A percentile compares a stretch with the other conserved stretches of the same genome.
Conservation (phyloP, 2,329 filamentous ascomycete species). For the Claviceps monticola region DNA sequence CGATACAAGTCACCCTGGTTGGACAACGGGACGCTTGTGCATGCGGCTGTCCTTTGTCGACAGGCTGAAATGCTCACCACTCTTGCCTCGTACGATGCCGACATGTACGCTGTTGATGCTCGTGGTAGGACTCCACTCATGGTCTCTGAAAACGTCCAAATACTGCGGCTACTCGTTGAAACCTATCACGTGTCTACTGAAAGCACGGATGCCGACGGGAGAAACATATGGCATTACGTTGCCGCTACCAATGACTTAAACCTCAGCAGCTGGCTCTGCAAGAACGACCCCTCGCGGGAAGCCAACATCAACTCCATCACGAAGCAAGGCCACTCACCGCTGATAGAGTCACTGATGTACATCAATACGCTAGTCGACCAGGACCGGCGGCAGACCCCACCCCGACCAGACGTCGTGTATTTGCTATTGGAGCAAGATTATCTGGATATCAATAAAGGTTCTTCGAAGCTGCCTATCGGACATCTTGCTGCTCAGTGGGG, state of each 20-base stretch:
- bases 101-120: conserved; percentile 15
- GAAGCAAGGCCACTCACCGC: conserved; percentile 15
- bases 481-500: conserved; percentile 15
- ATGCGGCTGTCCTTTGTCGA: conserved; percentile 15
- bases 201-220: conserved; percentile 16
- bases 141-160: conserved; percentile 14
- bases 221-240: conserved; percentile 25
- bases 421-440: conserved; percentile 9
- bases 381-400: not conserved
- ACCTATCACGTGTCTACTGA: conserved; percentile 15
- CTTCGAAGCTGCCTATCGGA: conserved; percentile 5
- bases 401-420: conserved; percentile 7
- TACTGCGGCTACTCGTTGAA: conserved; percentile 15
- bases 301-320: conserved; percentile 14
- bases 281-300: conserved; percentile 15
- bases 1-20: conserved; percentile 3
- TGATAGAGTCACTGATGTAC: conserved; percentile 17
- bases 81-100: conserved; percentile 15
- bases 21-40: conserved; percentile 15
- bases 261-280: conserved; percentile 17
- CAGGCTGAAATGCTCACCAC: conserved; percentile 14
- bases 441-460: conserved; percentile 4
- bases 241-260: conserved; percentile 19
- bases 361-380: not conserved
- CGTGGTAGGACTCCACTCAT: conserved; percentile 22